Base-by-base conservation (phyloP, 2,329 filamentous ascomycete genomes). In the Dendrostoma leiphaemia region DNA sequence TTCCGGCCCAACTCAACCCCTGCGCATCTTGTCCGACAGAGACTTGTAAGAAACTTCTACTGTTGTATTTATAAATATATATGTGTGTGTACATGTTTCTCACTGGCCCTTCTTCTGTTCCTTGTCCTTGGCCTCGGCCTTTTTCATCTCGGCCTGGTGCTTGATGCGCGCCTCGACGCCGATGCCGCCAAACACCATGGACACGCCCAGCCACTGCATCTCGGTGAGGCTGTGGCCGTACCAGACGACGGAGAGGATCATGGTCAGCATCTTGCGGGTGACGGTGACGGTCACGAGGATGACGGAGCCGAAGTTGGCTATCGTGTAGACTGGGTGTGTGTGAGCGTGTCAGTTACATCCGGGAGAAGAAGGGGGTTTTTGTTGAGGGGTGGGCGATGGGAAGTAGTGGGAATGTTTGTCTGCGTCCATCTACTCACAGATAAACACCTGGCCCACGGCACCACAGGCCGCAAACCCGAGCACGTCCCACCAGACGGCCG, bases 251-350 rank as follows among this genome's bases (percentile, higher is more conserved):
- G 91, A 96, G 48, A 97, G 80, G 56, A 97, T 90, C 94, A 99
- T 99, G 62, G 93, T 97, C 69, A 97, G 83, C 94, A 99, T 99
- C 77, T 99, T 99, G 67, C 94, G 83, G 43, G 94, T 99, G 43
- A 99, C 94, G 2, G 91, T 99, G 3, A 99, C 92, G 4, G 94
- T 97, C 40, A 97, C 93, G 47, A 99, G 84, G 48, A 97, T 81
- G 46, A 99, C 82, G 9, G 89, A 94, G 9, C 90, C 94, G 74
- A 97, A 99, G 13, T 89, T 90, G 13, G 91, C 88, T 6, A 99
- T 82, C 0, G 94, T 97, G 73, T 96, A 92, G 79, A 96, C 84
- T 86, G 31, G 29, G 7, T 12, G n/a, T 57, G 17, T 17, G 6
- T 12, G n/a, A 19, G 10, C 10, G 13, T 19, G 40, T 13, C 21